Evolutionary conservation across 192 early-diverging fungal genomes (phyloP).

Genomic region (Backusella psychrophila): DNA sequence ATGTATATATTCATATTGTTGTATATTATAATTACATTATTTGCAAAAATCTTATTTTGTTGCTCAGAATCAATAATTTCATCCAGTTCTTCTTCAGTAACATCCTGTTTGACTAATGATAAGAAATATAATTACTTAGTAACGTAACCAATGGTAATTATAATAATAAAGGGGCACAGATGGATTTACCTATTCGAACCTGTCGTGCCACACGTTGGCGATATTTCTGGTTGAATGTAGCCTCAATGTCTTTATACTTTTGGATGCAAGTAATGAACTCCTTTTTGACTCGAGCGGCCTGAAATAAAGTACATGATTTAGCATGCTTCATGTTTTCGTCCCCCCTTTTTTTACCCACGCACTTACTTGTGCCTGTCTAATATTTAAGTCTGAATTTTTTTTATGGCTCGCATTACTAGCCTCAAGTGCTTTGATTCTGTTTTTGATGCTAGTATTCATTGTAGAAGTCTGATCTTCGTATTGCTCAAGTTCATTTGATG

Average conservation of each 20-base stretch:
- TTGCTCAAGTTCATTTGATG: constrained; percentile 2
- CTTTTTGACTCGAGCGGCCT: constrained; percentile 35
- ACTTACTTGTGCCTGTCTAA: constrained; percentile 13
- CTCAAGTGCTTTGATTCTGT: constrained; percentile 42
- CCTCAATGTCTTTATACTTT: constrained; percentile 73
- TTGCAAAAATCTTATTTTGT: constrained; percentile 71
- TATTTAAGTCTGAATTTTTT: constrained; percentile 7
- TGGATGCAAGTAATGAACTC: constrained; percentile 61
- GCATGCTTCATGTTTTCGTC: not conserved
- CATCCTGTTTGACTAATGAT: constrained; percentile 69
- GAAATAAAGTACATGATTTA: not conserved
- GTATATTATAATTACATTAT: constrained; percentile 50
- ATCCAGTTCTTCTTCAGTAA: constrained; percentile 69
- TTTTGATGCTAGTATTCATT: constrained; percentile 40
- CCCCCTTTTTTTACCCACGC: not conserved
- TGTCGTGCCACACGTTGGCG: constrained; percentile 79
- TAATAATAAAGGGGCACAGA: not conserved
- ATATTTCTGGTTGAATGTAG: constrained; percentile 74
- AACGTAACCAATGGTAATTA: too few species aligned
- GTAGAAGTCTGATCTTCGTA: constrained; percentile 24
- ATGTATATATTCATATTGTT: not conserved
- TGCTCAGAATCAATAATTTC: constrained; percentile 69
- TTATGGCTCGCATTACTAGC: constrained; percentile 5
- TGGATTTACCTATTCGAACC: constrained; percentile 53
- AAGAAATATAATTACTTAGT: not conserved